Evolutionary conservation across 2,329 filamentous ascomycete genomes (phyloP), one percentile per base, ranked within the genome.

Genomic region (Dothidotthia symphoricarpi): DNA sequence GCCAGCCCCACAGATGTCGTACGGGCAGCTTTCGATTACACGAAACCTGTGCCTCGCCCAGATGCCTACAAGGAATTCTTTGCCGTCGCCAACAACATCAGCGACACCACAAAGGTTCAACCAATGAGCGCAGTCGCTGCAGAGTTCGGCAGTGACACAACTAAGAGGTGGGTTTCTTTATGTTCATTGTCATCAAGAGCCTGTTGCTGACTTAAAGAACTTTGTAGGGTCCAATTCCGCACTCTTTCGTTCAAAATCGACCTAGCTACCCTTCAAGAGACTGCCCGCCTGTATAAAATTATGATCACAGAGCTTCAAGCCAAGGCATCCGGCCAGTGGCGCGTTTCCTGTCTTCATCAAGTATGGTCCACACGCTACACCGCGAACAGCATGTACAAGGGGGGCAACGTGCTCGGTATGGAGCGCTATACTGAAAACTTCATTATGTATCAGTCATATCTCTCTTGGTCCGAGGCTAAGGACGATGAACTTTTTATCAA

Each of bases 381-480:
- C 1, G 25, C 36, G 3, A 39, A 49, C 31, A 49, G 45, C 29
- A 37, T 45, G 8, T 54, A 55, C 26, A 61, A 55, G 30, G 64
- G 69, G 34, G 67, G 64, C 34, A 68, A 67, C 45, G 64, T 71
- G 34, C 54, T 71, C 27, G 64, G 63, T 1, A 53, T 72, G 13
- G 36, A 43, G 19, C 41, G 36, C 19, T 43, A 36, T 7, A 30
- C 3, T 1, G 36, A 43, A 12, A 36, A 40, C 16, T 49, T 49
- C n/a, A 42, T 45, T 13, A 43, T 49, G 39, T 49, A 49, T n/a
- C 42, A 49, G 34, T 43, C 42, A 3, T 45, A 49, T 13, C 39
- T 49, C 2, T 41, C 34, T 16, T 48, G 45, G 45, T 45, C 41
- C 2, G 42, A 43, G 22, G 27, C 34, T 16, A 39, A 49, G 13